Percentiles rank a stretch among this genome's conserved stretches.
Conservation (phyloP, 2,329 filamentous ascomycete species). For the Stagonosporopsis cucurbitacearum region DNA sequence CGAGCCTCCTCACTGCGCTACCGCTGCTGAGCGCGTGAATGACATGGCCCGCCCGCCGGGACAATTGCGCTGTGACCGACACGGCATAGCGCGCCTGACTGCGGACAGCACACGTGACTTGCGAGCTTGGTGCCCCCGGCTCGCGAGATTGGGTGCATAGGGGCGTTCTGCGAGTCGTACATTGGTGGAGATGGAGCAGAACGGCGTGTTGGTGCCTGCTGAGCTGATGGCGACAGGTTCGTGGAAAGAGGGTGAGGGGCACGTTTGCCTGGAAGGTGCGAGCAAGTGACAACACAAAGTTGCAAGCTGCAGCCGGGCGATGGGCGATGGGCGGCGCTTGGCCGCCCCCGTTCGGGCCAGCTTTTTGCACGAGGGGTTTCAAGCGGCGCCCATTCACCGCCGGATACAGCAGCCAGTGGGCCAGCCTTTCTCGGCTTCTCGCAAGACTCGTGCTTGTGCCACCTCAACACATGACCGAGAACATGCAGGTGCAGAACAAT, state of each 20-base stretch:
- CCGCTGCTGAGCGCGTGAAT: constrained; percentile 21
- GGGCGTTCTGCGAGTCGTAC: neutral
- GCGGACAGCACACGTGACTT: constrained; percentile 8
- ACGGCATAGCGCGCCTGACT: constrained; percentile 12
- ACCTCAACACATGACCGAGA: neutral
- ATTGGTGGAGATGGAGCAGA: neutral
- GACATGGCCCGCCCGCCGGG: constrained; percentile 26
- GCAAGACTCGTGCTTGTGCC: constrained; percentile 7
- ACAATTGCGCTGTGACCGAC: constrained; percentile 11
- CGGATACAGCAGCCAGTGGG: constrained; percentile 1
- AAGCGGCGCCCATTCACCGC: constrained; percentile 15
- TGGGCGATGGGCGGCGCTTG: constrained; percentile 23
- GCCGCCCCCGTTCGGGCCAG: constrained; percentile 16
- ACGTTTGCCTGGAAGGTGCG: constrained; percentile 23
- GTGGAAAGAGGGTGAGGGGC: constrained; percentile 29
- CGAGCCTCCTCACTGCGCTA: constrained; percentile 20
- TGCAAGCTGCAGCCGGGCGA: constrained; percentile 24
- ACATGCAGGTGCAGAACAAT: neutral
- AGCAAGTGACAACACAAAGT: constrained; percentile 29
- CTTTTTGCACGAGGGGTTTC: constrained; percentile 27
- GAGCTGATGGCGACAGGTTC: constrained; percentile 8
- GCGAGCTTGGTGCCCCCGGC: constrained; percentile 9
- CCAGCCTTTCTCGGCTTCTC: too few species aligned
- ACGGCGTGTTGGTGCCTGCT: neutral
- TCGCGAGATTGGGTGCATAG: constrained; percentile 8